These are phyloP conservation scores for Hamigera avellanea DNA, from an alignment of 495 filamentous ascomycete species.

Conservation along the genomic window DNA sequence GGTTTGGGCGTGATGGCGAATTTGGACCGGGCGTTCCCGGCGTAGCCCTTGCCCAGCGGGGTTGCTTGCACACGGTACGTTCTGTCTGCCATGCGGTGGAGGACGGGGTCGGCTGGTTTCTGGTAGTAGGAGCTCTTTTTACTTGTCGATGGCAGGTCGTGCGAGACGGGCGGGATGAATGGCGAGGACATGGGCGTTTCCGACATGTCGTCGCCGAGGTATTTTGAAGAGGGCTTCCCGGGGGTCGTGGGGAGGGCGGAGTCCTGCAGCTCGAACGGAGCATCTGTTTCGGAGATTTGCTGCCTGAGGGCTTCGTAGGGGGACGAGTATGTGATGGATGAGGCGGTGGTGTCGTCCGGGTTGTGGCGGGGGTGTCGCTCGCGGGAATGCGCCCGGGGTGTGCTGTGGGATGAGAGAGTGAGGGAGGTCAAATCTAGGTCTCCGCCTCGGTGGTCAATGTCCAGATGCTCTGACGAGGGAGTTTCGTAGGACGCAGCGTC, in stretches of 20 bases:
- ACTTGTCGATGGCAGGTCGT: conserved; percentile 20
- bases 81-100: conserved; percentile 85
- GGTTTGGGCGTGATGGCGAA: conserved; percentile 26
- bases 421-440: conserved; percentile 41
- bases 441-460: conserved; percentile 26
- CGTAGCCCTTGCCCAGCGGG: conserved; percentile 48
- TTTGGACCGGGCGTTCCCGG: conserved; percentile 20
- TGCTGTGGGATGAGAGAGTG: conserved; percentile 41
- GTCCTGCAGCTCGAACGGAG: conserved; percentile 28
- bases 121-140: conserved; percentile 20
- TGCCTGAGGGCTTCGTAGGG: conserved; percentile 19
- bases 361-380: conserved; percentile 21
- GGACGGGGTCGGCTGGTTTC: conserved; percentile 53
- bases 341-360: conserved; percentile 44
- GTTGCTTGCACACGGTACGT: conserved; percentile 91
- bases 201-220: conserved; percentile 14
- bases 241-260: conserved; percentile 34
- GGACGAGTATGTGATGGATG: conserved; percentile 43
- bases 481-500: conserved; percentile 25
- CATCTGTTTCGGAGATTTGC: conserved; percentile 16
- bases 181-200: conserved; percentile 34
- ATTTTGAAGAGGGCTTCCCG: conserved; percentile 14
- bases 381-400: conserved; percentile 38
- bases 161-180: conserved; percentile 35
- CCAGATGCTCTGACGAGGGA: conserved; percentile 17